A percentile compares a stretch with the other conserved stretches of the same genome.
Conservation (phyloP, 257 asterid genomes). For the Coffea eugenioides region DNA sequence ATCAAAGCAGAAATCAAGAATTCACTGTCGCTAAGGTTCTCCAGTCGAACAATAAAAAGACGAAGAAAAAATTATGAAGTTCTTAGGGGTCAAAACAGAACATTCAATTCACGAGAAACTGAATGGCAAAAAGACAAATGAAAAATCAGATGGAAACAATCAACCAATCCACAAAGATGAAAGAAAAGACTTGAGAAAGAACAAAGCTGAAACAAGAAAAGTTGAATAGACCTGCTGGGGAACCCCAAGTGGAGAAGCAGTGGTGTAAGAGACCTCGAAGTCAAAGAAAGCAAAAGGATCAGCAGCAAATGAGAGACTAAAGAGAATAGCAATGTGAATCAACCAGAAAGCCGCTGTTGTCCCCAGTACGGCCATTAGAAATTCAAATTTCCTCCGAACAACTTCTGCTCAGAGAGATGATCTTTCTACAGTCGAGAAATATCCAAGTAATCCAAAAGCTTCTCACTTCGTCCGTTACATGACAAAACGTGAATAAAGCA, state of each 20-base stretch:
- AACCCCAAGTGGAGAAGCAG: slow-evolving; percentile 89
- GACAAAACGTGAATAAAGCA: slow-evolving; percentile 3
- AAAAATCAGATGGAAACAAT: not conserved
- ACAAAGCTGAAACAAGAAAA: not conserved
- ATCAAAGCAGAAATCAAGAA: not conserved
- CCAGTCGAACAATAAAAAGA: not conserved
- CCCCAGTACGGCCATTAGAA: slow-evolving; percentile 21
- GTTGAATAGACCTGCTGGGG: slow-evolving; percentile 72
- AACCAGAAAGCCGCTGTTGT: slow-evolving; percentile 17
- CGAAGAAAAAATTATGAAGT: not conserved
- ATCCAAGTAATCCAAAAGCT: not conserved
- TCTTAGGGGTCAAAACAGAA: not conserved
- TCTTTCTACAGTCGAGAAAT: not conserved
- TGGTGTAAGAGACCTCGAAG: slow-evolving; percentile 67
- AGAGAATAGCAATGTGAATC: slow-evolving; percentile 34
- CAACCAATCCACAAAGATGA: not conserved
- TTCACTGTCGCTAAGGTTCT: not conserved
- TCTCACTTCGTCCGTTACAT: not conserved
- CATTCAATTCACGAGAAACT: not conserved
- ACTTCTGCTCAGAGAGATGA: not conserved
- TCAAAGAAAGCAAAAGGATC: slow-evolving; percentile 67
- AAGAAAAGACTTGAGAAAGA: not conserved
- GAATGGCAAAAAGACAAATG: not conserved
- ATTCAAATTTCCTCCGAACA: not conserved
- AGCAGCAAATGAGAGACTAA: slow-evolving; percentile 45